Evolutionary conservation across 2,329 filamentous ascomycete species (phyloP).

Genomic region (Phaeomoniella chlamydospora): DNA sequence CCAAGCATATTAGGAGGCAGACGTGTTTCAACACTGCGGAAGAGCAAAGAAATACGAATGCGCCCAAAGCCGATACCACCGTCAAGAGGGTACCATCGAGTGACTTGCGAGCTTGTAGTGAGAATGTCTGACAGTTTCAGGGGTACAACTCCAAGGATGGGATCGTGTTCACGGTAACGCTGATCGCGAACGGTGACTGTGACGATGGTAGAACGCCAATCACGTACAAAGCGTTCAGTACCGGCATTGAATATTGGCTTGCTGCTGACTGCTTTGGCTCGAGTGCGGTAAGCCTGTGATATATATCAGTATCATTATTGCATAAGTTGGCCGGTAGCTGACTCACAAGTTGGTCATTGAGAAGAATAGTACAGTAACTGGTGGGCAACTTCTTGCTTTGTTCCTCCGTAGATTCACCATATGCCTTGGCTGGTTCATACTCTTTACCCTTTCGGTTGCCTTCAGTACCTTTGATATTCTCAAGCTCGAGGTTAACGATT

Average conservation of each 20-base stretch:
- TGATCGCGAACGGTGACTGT: constrained; percentile 82
- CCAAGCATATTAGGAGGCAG: constrained; percentile 76
- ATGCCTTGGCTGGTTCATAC: constrained; percentile 74
- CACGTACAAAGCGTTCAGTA: constrained; percentile 80
- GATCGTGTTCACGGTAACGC: constrained; percentile 82
- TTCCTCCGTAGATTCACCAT: constrained; percentile 78
- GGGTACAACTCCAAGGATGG: constrained; percentile 82
- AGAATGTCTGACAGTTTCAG: constrained; percentile 80
- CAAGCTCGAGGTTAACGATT: constrained; percentile 87
- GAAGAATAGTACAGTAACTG: constrained; percentile 82
- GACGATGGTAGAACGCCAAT: constrained; percentile 79
- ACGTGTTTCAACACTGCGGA: constrained; percentile 75
- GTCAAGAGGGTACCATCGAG: constrained; percentile 91
- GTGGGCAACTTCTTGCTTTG: constrained; percentile 64
- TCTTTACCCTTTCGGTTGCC: constrained; percentile 73
- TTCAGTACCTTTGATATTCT: constrained; percentile 72
- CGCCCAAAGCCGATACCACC: constrained; percentile 88
- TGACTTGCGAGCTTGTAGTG: constrained; percentile 71
- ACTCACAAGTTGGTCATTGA: constrained; percentile 67
- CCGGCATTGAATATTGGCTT: constrained; percentile 97
- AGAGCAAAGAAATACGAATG: constrained; percentile 74
- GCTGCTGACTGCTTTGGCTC: constrained; percentile 82
- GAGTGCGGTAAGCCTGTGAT: constrained; percentile 65
- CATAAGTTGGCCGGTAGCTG: not conserved
- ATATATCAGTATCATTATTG: constrained; percentile 8